Evolutionary conservation across 768 basidiomycete species (phyloP).

Genomic region (Dioszegia hungarica): DNA sequence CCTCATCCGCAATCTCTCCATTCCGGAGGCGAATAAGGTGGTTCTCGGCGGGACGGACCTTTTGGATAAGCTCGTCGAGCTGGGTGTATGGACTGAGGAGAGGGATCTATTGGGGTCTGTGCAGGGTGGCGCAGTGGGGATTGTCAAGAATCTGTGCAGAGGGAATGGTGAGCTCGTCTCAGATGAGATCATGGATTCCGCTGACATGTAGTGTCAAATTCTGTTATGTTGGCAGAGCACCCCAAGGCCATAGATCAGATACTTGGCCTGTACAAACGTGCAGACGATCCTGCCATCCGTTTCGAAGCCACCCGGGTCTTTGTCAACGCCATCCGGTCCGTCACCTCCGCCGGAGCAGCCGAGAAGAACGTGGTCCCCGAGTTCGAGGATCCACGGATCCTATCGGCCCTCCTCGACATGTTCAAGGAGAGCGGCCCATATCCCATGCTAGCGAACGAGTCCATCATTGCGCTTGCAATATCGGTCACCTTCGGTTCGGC

Average conservation of each 20-base stretch:
- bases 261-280: constrained; percentile 67
- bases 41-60: constrained; percentile 62
- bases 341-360: constrained; percentile 54
- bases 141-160: constrained; percentile 81
- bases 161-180: constrained; percentile 57
- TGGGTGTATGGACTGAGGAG: constrained; percentile 65
- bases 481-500: constrained; percentile 53
- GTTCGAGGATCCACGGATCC: constrained; percentile 57
- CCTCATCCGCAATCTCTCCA: constrained; percentile 75
- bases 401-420: constrained; percentile 63
- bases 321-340: constrained; percentile 74
- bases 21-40: constrained; percentile 56
- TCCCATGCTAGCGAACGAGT: constrained; percentile 82
- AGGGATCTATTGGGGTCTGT: constrained; percentile 81
- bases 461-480: constrained; percentile 73
- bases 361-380: constrained; percentile 53
- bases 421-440: constrained; percentile 72
- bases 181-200: neutral
- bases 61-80: constrained; percentile 59
- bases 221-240: constrained; percentile 55
- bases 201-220: constrained; percentile 20
- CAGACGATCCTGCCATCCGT: constrained; percentile 74
- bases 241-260: constrained; percentile 58
- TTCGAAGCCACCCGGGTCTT: constrained; percentile 86
- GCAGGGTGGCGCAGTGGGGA: constrained; percentile 79